Evolutionary conservation across 108 stramenopile species (phyloP), one percentile per base, ranked within the genome.

Genomic region (Stephanodiscus triporus): DNA sequence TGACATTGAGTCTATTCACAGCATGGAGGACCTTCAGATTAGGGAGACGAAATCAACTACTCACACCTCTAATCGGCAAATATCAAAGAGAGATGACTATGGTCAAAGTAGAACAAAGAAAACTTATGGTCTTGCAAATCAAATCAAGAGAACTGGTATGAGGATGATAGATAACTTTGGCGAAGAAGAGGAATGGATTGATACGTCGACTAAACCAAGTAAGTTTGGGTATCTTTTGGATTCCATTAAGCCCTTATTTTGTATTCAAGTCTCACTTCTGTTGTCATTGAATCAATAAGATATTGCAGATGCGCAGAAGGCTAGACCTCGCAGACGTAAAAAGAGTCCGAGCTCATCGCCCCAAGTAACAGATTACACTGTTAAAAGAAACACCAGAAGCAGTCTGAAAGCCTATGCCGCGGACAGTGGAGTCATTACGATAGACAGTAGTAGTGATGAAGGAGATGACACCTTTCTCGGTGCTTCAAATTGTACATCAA

Each of bases 381-480:
- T 10, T 20, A 53, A 53, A 20, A 22, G 9, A 24, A 29, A 22
- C 3, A 61, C 60, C 3, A 61, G 60, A 27, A 37, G 60, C 30
- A 61, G 60, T 40, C 43, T n/a, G 17, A 29, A 22, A 6, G 36
- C 30, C 60, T 23, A 61, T 23, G 38, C 20, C 42, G 36, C 19
- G 1, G 37, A 61, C 13, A 40, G 37, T 42, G 37, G 37, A 38
- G 60, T 61, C n/a, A 61, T 61, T 40, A 61, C 60, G 10, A 61
- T 61, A 1, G 60, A 61, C 36, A 61, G 60, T 23, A 54, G 53
- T 27, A 61, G 60, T 40, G 60, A 61, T 22, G 60, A 61, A 61
- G 56, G 56, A 22, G 63, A 63, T 22, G 55, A 65, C 42, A 61
- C 36, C 36, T 61, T 40, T 17, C 0, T 61, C 26, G 53, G 26